Base-by-base conservation (phyloP, 768 basidiomycete species). In the Cyclocybe cylindracea region DNA sequence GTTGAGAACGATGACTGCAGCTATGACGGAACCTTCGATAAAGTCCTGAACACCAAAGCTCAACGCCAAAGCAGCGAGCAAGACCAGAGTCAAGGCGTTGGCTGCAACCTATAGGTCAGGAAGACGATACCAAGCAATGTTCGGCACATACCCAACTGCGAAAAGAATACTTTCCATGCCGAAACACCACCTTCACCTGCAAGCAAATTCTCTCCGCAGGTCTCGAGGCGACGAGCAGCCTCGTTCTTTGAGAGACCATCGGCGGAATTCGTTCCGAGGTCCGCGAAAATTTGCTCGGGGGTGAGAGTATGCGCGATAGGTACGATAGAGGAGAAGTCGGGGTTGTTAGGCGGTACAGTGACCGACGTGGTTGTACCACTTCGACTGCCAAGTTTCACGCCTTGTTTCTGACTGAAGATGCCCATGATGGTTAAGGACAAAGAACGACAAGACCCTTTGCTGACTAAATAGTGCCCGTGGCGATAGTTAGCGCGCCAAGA, bases 41-140 rank as follows among this genome's bases (percentile, higher is more conserved):
- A 72, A 85, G 44, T 79, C 78, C 58, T 77, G 65, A 24, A 80
- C 78, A 50, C 77, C 82, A 56, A 84, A 80, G 5, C 78, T 80
- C 7, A 84, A 69, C 3, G 76, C 77, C 63, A 83, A 68, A 6
- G 74, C 73, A 9, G 66, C 70, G 10, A 71, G 44, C 7, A 73
- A 56, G 7, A 71, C 69, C 2, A 71, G 45, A 29, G 67, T 71
- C 46, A 78, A 63, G 2, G 76, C 77, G 56, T 78, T 78, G 14
- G 76, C 75, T 72, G 33, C 2, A 44, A 36, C 29, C 9, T 31
- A 6, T 14, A 13, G n/a, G 33, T 10, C 5, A 19, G 6, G 37
- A 2, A 54, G 45, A 48, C 2, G 19, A 19, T 13, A 24, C 36
- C 39, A 13, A n/a, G 31, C 19, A 18, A 10, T 11, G 11, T 5